phyloP scores from a whole-genome alignment of 768 basidiomycete genomes.

The Nidularia pulvinata region DNA sequence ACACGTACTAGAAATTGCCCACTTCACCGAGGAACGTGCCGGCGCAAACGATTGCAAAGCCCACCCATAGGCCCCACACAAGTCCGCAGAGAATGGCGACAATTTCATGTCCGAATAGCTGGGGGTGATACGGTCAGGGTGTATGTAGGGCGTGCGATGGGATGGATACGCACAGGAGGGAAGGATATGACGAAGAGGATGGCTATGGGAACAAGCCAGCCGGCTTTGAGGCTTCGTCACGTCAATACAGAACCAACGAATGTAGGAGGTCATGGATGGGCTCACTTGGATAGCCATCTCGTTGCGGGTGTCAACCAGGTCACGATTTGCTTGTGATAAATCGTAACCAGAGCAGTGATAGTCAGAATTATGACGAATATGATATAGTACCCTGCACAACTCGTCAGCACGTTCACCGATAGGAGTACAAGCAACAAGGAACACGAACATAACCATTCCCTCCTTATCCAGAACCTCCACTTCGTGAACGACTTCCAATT shows the following conservation, averaged over 20 bases:
- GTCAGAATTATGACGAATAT: conserved; percentile 42
- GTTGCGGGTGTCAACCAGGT: conserved; percentile 66
- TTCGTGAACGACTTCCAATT: conserved; percentile 40
- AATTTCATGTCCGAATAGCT: conserved; percentile 94
- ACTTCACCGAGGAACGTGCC: conserved; percentile 87
- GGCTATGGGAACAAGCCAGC: conserved; percentile 80
- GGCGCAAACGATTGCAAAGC: conserved; percentile 84
- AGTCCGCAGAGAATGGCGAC: conserved; percentile 86
- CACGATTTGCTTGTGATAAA: conserved; percentile 76
- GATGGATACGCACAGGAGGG: conserved; percentile 57
- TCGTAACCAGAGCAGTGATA: conserved; percentile 49
- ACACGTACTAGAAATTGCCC: conserved; percentile 81
- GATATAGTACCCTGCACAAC: conserved; percentile 47
- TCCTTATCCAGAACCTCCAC: conserved; percentile 53
- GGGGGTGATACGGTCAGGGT: not conserved
- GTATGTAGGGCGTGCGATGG: not conserved
- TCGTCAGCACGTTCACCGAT: not conserved
- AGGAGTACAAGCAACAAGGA: not conserved
- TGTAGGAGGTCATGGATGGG: conserved; percentile 6
- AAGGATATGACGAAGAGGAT: conserved; percentile 86
- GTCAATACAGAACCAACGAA: not conserved
- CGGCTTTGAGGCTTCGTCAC: conserved; percentile 42
- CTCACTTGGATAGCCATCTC: conserved; percentile 62
- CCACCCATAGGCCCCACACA: conserved; percentile 87
- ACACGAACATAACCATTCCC: conserved; percentile 55